A percentile compares a stretch with the other conserved stretches of the same genome.
Evolutionary conservation across 1,284 basidiomycete species (phyloP).

Genomic region (Heliocybe sulcata): DNA sequence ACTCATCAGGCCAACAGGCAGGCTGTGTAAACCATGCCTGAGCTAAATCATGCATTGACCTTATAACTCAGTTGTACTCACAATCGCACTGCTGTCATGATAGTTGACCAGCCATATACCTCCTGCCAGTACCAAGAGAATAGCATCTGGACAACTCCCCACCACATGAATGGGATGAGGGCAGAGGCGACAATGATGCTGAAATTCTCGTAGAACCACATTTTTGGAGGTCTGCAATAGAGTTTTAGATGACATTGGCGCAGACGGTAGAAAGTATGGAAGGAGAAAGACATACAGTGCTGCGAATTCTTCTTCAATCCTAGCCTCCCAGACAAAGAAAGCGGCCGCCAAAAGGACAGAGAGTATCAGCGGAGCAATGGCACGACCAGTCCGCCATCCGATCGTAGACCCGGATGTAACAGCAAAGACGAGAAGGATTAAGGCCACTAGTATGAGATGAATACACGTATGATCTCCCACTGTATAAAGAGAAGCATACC

Average conservation of each 20-base stretch:
- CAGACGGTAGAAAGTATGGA: neutral
- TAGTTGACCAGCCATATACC: slow-evolving; percentile 25
- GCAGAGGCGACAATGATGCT: slow-evolving; percentile 27
- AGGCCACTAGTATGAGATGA: slow-evolving; percentile 5
- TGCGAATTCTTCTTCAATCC: slow-evolving; percentile 10
- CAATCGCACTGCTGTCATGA: slow-evolving; percentile 24
- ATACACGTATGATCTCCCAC: neutral
- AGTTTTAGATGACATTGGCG: neutral
- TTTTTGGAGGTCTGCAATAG: slow-evolving; percentile 24
- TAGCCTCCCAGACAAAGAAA: slow-evolving; percentile 16
- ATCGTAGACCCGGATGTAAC: slow-evolving; percentile 18
- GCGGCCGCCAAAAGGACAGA: slow-evolving; percentile 16
- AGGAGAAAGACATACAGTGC: slow-evolving; percentile 1
- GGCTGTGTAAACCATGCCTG: neutral
- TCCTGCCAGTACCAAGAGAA: slow-evolving; percentile 29
- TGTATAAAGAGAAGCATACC: slow-evolving; percentile 10
- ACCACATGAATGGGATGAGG: slow-evolving; percentile 32
- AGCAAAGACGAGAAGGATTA: slow-evolving; percentile 22
- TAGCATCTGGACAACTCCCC: slow-evolving; percentile 20
- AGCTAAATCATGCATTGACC: no score
- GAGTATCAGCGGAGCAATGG: slow-evolving; percentile 19
- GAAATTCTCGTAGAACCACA: slow-evolving; percentile 32
- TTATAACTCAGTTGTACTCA: no score
- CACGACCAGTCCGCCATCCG: slow-evolving; percentile 16
- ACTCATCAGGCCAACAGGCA: slow-evolving; percentile 10